These are phyloP conservation scores for Crataegus laevigata DNA, from an alignment of 306 rosid genomes.

Conservation along the genomic window DNA sequence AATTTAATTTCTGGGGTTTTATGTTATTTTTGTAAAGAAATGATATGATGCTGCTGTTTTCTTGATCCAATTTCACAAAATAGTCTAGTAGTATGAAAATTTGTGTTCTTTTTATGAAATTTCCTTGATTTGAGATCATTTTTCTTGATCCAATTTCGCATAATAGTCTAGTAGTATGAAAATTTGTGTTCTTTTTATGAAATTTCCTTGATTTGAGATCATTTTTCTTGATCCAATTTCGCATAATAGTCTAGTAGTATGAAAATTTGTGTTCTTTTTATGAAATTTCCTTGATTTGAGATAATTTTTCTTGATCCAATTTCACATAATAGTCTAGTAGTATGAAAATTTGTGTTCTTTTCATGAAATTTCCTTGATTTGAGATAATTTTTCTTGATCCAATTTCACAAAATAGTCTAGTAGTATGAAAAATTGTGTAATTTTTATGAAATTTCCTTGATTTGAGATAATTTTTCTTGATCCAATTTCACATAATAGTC, in stretches of 20 bases:
- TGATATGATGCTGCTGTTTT: background rate
- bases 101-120: background rate
- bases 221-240: background rate
- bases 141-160: background rate
- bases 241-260: background rate
- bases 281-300: background rate
- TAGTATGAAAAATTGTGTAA: background rate
- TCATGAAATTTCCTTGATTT: background rate
- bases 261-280: background rate
- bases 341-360: background rate
- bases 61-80: background rate
- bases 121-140: background rate
- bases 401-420: background rate
- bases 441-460: background rate
- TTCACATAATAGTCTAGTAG: background rate
- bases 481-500: too few species aligned
- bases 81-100: background rate
- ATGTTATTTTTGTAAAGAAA: background rate
- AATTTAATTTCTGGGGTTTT: background rate
- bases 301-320: background rate
- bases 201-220: background rate
- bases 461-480: too few species aligned
- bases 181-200: background rate
- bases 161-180: background rate
- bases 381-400: background rate